A percentile compares a stretch with the other conserved stretches of the same genome.
Evolutionary conservation across 352 stramenopile genomes (phyloP).

Genomic region (Globisporangium okanoganense): DNA sequence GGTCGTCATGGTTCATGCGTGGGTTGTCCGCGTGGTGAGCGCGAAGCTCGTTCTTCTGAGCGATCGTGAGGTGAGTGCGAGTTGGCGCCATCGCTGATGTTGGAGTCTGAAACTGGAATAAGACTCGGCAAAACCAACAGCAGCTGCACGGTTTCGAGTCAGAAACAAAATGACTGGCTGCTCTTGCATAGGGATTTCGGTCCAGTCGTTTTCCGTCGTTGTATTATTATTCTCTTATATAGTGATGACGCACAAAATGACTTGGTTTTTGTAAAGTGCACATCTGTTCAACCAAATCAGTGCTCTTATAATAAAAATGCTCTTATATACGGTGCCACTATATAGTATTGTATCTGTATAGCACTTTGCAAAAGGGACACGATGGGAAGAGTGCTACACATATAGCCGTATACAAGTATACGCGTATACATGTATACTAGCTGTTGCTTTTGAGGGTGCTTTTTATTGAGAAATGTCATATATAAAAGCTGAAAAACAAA

Average conservation of each 20-base stretch:
- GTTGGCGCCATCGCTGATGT: not conserved
- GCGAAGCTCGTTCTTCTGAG: constrained; percentile 1
- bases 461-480: too few relatives aligned
- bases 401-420: too few relatives aligned
- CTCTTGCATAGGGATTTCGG: not conserved
- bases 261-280: not conserved
- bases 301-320: not conserved
- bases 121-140: not conserved
- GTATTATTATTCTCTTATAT: not conserved
- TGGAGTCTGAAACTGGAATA: constrained; percentile 1
- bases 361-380: too few relatives aligned
- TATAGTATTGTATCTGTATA: not conserved
- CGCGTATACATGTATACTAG: too few relatives aligned
- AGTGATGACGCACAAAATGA: not conserved
- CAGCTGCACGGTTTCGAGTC: not conserved
- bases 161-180: not conserved
- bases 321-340: constrained; percentile 1
- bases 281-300: not conserved
- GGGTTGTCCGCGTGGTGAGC: not conserved
- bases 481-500: too few relatives aligned
- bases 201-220: not conserved
- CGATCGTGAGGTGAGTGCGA: not conserved
- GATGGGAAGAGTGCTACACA: too few relatives aligned
- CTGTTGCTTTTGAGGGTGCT: too few relatives aligned
- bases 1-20: constrained; percentile 1